Percentiles rank a stretch among this genome's conserved stretches.
Evolutionary conservation across 2,329 filamentous ascomycete genomes (phyloP).

Genomic region (Trichocomaceae sp.): DNA sequence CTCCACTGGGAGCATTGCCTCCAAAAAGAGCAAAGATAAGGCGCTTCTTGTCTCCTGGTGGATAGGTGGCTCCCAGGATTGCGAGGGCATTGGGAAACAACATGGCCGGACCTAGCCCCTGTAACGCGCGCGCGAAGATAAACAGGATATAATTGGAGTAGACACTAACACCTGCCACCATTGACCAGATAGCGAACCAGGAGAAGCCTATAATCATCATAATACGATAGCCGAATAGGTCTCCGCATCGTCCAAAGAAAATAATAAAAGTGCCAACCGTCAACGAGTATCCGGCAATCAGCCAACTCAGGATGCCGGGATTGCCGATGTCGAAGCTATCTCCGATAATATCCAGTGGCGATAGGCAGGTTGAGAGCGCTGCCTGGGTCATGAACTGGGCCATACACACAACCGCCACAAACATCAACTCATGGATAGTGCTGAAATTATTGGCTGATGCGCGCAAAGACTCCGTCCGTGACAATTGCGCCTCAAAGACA

Average conservation of each 20-base stretch:
- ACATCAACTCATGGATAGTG: constrained; percentile 24
- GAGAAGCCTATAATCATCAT: constrained; percentile 31
- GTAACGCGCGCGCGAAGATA: constrained; percentile 48
- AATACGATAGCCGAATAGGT: constrained; percentile 32
- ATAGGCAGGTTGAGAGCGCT: constrained; percentile 44
- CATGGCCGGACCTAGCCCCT: constrained; percentile 55
- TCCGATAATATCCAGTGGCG: constrained; percentile 46
- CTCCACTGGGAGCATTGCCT: constrained; percentile 43
- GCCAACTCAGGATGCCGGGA: constrained; percentile 48
- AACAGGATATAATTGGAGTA: constrained; percentile 44
- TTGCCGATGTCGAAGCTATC: constrained; percentile 41
- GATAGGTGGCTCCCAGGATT: constrained; percentile 53
- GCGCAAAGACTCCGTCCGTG: constrained; percentile 8
- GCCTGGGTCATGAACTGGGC: constrained; percentile 42
- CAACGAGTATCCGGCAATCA: constrained; percentile 52
- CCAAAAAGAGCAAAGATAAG: constrained; percentile 53
- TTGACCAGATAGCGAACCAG: constrained; percentile 33
- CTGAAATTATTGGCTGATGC: constrained; percentile 6
- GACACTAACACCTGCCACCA: constrained; percentile 31
- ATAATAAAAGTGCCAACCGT: constrained; percentile 37
- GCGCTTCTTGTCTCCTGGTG: constrained; percentile 52
- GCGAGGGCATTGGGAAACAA: constrained; percentile 59
- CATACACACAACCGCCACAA: constrained; percentile 31
- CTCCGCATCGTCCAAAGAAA: constrained; percentile 31
- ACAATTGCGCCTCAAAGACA: constrained; percentile 8